A percentile compares a stretch with the other conserved stretches of the same genome.
Evolutionary conservation across 2,329 filamentous ascomycete species (phyloP).

Genomic region (Cercospora berteroae): DNA sequence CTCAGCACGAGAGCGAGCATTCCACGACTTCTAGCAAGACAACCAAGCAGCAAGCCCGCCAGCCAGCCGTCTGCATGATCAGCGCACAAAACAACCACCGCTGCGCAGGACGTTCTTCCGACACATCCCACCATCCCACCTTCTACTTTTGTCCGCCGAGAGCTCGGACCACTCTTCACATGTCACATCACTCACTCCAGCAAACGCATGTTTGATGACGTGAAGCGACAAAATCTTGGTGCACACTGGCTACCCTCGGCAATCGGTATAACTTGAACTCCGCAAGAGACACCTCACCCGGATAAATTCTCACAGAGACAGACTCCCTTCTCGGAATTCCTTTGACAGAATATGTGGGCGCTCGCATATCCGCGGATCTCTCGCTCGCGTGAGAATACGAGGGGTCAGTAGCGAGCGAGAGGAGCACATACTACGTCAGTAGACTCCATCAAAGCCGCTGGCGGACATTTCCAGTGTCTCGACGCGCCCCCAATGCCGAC

Average conservation of each 20-base stretch:
- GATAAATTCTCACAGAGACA: background rate
- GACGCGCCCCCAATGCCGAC: background rate
- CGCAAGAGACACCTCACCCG: background rate
- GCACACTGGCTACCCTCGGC: background rate
- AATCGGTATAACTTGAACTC: background rate
- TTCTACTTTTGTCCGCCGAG: background rate
- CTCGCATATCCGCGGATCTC: background rate
- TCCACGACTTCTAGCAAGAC: background rate
- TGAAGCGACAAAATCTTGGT: background rate
- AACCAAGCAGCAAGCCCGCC: background rate
- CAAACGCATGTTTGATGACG: background rate
- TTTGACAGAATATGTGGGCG: background rate
- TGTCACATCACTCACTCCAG: background rate
- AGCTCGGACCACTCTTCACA: background rate
- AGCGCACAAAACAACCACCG: background rate
- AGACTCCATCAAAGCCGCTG: background rate
- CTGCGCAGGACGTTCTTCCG: background rate
- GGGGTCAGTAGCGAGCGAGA: background rate
- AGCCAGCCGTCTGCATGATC: background rate
- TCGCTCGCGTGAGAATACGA: background rate
- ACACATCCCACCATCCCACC: background rate
- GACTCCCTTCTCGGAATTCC: background rate
- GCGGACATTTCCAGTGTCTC: background rate
- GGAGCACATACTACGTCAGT: background rate
- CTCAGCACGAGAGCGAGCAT: background rate